A percentile compares a stretch with the other conserved stretches of the same genome.
These are phyloP conservation scores for Vigna mungo DNA, from an alignment of 306 rosid genomes.

Conservation along the genomic window DNA sequence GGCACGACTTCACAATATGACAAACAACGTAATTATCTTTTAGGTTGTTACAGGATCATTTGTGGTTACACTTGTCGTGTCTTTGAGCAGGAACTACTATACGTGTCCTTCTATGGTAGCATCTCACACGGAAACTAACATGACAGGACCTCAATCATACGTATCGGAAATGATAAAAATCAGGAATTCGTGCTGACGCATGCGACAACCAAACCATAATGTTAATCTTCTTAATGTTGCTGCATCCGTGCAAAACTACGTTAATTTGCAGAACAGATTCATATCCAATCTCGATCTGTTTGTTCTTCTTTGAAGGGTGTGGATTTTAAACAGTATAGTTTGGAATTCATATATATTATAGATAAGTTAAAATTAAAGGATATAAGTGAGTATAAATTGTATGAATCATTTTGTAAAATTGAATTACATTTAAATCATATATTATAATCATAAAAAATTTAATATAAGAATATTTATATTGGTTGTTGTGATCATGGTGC, in stretches of 20 bases:
- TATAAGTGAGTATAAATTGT: too few relatives aligned
- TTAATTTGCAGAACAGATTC: too few relatives aligned
- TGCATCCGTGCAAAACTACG: neutral
- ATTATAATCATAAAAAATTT: too few relatives aligned
- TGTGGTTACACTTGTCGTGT: slow-evolving; percentile 7
- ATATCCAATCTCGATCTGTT: too few relatives aligned
- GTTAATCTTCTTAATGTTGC: neutral
- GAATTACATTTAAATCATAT: too few relatives aligned
- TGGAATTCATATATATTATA: too few relatives aligned
- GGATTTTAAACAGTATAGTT: too few relatives aligned
- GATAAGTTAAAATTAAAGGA: too few relatives aligned
- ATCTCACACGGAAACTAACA: neutral
- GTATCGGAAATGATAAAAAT: neutral
- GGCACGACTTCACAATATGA: neutral
- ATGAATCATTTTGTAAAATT: too few relatives aligned
- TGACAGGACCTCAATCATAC: neutral
- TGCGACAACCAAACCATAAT: neutral
- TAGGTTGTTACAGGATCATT: neutral
- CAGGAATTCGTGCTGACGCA: neutral
- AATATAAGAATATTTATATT: too few relatives aligned
- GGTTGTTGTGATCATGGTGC: too few relatives aligned
- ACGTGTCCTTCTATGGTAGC: slow-evolving; percentile 2
- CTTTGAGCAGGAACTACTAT: neutral
- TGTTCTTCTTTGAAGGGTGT: too few relatives aligned
- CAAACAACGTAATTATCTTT: neutral